phyloP scores from a whole-genome alignment of 148 eudicot species.

The Selenicereus undatus region DNA sequence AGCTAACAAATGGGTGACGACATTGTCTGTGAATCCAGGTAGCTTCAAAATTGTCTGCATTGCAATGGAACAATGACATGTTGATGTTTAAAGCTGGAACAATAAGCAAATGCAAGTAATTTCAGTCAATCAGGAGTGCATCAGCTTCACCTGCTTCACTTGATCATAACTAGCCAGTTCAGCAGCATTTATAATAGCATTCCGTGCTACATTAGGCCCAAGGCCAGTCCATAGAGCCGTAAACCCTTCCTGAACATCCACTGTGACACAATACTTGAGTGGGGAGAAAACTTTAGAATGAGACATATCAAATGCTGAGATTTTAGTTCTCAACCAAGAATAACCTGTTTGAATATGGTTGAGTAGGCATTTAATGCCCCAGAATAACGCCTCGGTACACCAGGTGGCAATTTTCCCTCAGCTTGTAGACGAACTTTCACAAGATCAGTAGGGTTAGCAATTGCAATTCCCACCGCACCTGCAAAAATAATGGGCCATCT shows the following conservation, averaged over 20 bases:
- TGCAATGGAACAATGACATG: constrained; percentile 13
- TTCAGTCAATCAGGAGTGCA: background rate
- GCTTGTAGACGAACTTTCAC: constrained; percentile 97
- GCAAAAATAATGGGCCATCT: constrained; percentile 11
- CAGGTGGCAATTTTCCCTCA: constrained; percentile 88
- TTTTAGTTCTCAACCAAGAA: background rate
- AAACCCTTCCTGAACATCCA: constrained; percentile 70
- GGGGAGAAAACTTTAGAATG: background rate
- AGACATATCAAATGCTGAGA: background rate
- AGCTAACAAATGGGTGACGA: constrained; percentile 77
- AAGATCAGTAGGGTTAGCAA: constrained; percentile 97
- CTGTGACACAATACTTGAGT: constrained; percentile 12
- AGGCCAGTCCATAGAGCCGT: constrained; percentile 92
- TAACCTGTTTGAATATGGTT: constrained; percentile 81
- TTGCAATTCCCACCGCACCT: constrained; percentile 78
- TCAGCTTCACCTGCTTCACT: constrained; percentile 75
- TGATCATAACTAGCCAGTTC: constrained; percentile 99
- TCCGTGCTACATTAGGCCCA: constrained; percentile 94
- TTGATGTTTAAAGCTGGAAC: background rate
- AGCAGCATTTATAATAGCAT: constrained; percentile 98
- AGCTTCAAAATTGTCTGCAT: constrained; percentile 82
- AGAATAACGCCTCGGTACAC: constrained; percentile 83
- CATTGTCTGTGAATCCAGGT: constrained; percentile 92
- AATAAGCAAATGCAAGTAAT: background rate
- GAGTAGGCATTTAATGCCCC: constrained; percentile 94